Evolutionary conservation across 1,284 basidiomycete genomes (phyloP).

Genomic region (Caloboletus firmus): DNA sequence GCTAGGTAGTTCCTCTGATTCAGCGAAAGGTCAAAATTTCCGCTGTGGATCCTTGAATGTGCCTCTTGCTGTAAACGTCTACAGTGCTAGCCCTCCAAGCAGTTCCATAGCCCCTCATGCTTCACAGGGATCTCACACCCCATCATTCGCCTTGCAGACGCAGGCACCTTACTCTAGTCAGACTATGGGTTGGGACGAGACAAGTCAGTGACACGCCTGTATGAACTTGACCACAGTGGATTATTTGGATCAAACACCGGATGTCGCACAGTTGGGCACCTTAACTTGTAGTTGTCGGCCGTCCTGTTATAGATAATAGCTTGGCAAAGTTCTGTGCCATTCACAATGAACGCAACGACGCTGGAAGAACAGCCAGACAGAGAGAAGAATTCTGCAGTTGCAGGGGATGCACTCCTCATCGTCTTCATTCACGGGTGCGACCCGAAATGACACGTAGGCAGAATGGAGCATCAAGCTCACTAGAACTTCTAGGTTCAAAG

Average conservation of each 20-base stretch:
- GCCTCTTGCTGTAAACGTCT: constrained; percentile 4
- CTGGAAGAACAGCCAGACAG: constrained; percentile 13
- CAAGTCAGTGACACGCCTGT: constrained; percentile 10
- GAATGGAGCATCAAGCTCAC: constrained; percentile 6
- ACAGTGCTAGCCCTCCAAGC: not conserved
- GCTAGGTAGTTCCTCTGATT: not conserved
- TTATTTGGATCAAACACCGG: not conserved
- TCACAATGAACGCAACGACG: constrained; percentile 14
- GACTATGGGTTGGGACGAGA: constrained; percentile 19
- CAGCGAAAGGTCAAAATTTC: constrained; percentile 18
- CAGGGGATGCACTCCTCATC: constrained; percentile 50
- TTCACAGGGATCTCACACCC: constrained; percentile 21
- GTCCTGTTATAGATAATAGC: constrained; percentile 19
- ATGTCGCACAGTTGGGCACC: not conserved
- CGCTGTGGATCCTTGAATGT: constrained; percentile 27
- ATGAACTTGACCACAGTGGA: too few species aligned
- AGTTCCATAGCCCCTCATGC: not conserved
- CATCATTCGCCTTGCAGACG: constrained; percentile 41
- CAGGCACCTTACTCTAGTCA: constrained; percentile 56
- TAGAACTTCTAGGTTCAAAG: constrained; percentile 54
- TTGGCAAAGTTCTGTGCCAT: not conserved
- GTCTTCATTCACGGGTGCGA: constrained; percentile 68
- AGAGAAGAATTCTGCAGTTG: constrained; percentile 11
- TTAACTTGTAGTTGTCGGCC: not conserved
- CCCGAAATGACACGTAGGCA: constrained; percentile 3